Percentiles rank a stretch among this genome's conserved stretches.
Evolutionary conservation across 1,284 basidiomycete genomes (phyloP).

Genomic region (Ustilago loliicola): DNA sequence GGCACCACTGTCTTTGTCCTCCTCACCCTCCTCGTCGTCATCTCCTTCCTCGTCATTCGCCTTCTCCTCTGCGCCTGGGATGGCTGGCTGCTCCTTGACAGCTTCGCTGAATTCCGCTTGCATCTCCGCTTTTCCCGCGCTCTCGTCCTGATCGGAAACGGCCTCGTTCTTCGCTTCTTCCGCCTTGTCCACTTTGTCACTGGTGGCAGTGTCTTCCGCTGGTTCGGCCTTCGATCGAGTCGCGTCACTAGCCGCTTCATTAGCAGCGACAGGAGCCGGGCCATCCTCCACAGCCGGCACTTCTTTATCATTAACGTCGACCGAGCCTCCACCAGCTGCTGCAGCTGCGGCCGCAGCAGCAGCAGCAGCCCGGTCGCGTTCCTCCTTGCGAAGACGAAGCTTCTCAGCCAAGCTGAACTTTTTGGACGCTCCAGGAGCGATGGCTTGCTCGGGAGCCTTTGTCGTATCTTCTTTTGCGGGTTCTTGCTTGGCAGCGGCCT

Average conservation of each 20-base stretch:
- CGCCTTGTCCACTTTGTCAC: neutral
- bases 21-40: conserved; percentile 17
- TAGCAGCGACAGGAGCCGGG: neutral
- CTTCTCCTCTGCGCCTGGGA: neutral
- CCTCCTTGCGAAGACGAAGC: conserved; percentile 45
- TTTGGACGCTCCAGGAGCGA: conserved; percentile 15
- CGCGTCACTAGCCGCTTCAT: neutral
- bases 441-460: neutral
- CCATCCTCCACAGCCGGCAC: neutral
- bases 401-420: conserved; percentile 52
- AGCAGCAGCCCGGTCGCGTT: conserved; percentile 41
- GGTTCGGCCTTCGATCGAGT: neutral
- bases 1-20: conserved; percentile 20
- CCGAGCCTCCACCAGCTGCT: neutral
- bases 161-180: conserved; percentile 1
- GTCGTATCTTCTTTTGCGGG: neutral
- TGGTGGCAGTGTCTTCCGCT: neutral
- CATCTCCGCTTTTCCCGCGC: neutral
- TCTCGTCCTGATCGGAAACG: neutral
- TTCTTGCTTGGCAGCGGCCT: conserved; percentile 1
- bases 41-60: conserved; percentile 11
- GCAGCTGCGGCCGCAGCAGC: conserved; percentile 22
- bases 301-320: neutral
- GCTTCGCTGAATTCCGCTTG: too few species aligned
- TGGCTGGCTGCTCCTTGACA: neutral